Conservation (phyloP, 2,329 filamentous ascomycete species). For the Neurospora crassa region DNA sequence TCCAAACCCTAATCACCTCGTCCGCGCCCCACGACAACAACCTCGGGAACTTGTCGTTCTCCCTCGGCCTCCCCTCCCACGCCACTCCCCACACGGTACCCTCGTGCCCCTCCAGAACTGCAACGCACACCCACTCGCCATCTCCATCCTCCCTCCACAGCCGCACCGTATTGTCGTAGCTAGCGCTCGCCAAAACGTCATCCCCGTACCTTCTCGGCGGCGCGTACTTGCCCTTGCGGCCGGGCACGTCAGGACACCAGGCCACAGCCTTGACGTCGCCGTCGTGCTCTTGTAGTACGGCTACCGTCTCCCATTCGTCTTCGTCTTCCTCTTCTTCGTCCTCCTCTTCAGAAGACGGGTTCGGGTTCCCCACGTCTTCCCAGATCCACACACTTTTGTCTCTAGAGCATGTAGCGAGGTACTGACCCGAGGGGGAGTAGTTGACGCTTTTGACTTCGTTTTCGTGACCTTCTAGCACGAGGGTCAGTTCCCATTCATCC, state of each 20-base stretch:
- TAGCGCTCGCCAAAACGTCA: conserved; percentile 78
- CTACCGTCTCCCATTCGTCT: conserved; percentile 94
- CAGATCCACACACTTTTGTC: conserved; percentile 98
- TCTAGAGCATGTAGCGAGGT: conserved; percentile 80
- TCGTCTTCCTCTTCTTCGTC: conserved; percentile 87
- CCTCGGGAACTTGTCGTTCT: conserved; percentile 41
- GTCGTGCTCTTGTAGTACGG: conserved; percentile 87
- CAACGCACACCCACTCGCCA: conserved; percentile 83
- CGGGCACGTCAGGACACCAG: conserved; percentile 69
- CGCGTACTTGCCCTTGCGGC: conserved; percentile 26
- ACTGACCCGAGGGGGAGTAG: conserved; percentile 64
- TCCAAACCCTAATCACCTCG: conserved; percentile 70
- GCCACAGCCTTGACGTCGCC: conserved; percentile 90
- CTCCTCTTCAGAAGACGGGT: conserved; percentile 43
- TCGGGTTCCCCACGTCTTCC: conserved; percentile 64
- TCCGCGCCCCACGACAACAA: conserved; percentile 84
- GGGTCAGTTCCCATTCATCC: conserved; percentile 85
- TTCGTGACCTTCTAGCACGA: conserved; percentile 91
- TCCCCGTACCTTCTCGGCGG: conserved; percentile 36
- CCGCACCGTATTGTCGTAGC: conserved; percentile 86
- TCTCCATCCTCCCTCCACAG: conserved; percentile 86
- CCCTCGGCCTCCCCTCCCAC: conserved; percentile 45
- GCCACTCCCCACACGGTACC: conserved; percentile 88
- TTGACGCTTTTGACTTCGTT: conserved; percentile 79
- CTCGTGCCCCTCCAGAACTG: conserved; percentile 67